Percentiles rank a stretch among this genome's conserved stretches.
phyloP scores from a whole-genome alignment of 1,284 basidiomycete genomes.

The Sutorius eximius region DNA sequence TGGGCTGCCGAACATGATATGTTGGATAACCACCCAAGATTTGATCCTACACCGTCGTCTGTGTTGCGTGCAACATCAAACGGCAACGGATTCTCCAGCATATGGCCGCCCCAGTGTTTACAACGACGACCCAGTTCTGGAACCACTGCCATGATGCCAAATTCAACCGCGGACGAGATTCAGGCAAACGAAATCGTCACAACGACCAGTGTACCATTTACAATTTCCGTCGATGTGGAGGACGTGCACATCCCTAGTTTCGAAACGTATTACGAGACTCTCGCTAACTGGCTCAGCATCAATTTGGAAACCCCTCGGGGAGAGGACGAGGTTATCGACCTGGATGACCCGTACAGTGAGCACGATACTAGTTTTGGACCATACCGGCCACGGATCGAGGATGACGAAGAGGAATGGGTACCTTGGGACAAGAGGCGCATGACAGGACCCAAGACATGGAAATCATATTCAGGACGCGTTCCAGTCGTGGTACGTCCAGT shows the following conservation, averaged over 20 bases:
- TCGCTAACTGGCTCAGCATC: conserved; percentile 5
- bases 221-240: background rate
- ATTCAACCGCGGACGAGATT: conserved; percentile 7
- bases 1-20: conserved; percentile 6
- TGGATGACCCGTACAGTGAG: conserved; percentile 1
- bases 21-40: background rate
- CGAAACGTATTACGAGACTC: conserved; percentile 10
- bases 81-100: background rate
- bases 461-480: background rate
- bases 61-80: background rate
- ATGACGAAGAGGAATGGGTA: conserved; percentile 21
- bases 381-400: conserved; percentile 3
- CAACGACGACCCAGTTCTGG: no score
- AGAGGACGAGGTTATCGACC: background rate
- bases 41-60: background rate
- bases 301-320: background rate
- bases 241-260: conserved; percentile 2
- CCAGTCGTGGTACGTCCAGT: conserved; percentile 1
- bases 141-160: conserved; percentile 2
- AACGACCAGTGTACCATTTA: conserved; percentile 7
- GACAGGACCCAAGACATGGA: background rate
- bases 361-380: no score
- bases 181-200: conserved; percentile 3
- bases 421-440: conserved; percentile 10
- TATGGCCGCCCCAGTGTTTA: background rate